Evolutionary conservation across 2,329 filamentous ascomycete genomes (phyloP).

Genomic region (Phaeomoniella chlamydospora): DNA sequence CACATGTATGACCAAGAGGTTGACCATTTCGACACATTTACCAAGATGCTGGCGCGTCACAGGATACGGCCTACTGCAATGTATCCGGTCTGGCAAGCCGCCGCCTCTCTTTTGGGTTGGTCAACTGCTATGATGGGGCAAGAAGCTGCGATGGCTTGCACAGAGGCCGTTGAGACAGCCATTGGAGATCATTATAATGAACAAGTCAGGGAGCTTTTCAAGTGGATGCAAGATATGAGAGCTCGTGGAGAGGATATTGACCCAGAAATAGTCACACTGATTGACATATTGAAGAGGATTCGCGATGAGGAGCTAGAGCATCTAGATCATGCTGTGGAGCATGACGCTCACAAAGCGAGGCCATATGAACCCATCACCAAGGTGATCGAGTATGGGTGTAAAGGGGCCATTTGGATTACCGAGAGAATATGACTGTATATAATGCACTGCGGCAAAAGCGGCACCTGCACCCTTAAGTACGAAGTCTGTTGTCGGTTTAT

Average conservation of each 20-base stretch:
- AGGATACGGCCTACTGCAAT: slow-evolving; percentile 84
- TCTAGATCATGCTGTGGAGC: slow-evolving; percentile 83
- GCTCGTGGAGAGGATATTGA: slow-evolving; percentile 65
- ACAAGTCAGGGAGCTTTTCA: slow-evolving; percentile 68
- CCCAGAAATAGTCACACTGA: slow-evolving; percentile 58
- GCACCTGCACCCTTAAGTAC: too few relatives aligned
- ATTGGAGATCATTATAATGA: slow-evolving; percentile 93
- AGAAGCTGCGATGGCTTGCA: slow-evolving; percentile 96
- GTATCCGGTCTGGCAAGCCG: slow-evolving; percentile 75
- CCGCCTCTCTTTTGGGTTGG: slow-evolving; percentile 76
- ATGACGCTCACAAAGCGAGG: slow-evolving; percentile 79
- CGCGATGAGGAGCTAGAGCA: slow-evolving; percentile 95
- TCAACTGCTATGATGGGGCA: slow-evolving; percentile 74
- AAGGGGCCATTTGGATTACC: slow-evolving; percentile 81
- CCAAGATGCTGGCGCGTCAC: slow-evolving; percentile 66
- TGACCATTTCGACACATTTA: slow-evolving; percentile 76
- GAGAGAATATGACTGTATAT: slow-evolving; percentile 25
- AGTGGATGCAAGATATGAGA: slow-evolving; percentile 68
- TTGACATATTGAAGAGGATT: slow-evolving; percentile 64
- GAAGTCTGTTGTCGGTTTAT: too few relatives aligned
- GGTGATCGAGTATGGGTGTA: slow-evolving; percentile 77
- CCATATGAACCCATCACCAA: slow-evolving; percentile 82
- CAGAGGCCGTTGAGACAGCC: slow-evolving; percentile 95
- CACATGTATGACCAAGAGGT: slow-evolving; percentile 99
- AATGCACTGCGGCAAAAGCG: too few relatives aligned